phyloP scores from a whole-genome alignment of 179 eudicot genomes.

The Amaranthus tricolor region DNA sequence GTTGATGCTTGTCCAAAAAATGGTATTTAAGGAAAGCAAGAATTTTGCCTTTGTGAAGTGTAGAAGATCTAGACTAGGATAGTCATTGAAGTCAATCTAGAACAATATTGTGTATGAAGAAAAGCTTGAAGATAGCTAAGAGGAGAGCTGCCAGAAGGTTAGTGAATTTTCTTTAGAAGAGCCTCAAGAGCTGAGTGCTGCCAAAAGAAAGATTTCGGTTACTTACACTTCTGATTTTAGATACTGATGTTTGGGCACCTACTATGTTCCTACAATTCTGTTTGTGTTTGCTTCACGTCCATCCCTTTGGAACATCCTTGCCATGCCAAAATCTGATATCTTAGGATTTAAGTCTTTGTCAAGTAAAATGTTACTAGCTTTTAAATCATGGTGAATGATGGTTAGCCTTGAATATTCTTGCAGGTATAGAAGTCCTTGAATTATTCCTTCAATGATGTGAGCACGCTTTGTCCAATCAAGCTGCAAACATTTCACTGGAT shows the following conservation, averaged over 20 bases:
- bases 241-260: background rate
- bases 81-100: no score
- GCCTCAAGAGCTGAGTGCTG: no score
- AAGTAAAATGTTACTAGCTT: slow-evolving; percentile 31
- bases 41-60: no score
- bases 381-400: slow-evolving; percentile 26
- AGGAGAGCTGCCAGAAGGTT: no score
- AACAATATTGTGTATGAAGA: no score
- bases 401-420: slow-evolving; percentile 32
- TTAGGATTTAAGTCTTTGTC: slow-evolving; percentile 26
- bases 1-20: no score
- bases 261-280: slow-evolving; percentile 33
- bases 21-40: no score
- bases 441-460: slow-evolving; percentile 26
- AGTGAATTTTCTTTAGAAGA: no score
- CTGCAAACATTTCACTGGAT: slow-evolving; percentile 19
- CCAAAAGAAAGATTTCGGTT: no score
- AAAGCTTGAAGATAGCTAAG: no score
- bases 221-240: no score
- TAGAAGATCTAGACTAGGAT: no score
- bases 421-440: slow-evolving; percentile 34
- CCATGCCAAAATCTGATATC: slow-evolving; percentile 36
- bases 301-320: slow-evolving; percentile 28
- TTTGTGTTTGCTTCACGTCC: slow-evolving; percentile 27
- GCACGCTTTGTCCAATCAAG: slow-evolving; percentile 28